Base-by-base conservation (phyloP, 441 rosid species). In the Populus tomentosa region DNA sequence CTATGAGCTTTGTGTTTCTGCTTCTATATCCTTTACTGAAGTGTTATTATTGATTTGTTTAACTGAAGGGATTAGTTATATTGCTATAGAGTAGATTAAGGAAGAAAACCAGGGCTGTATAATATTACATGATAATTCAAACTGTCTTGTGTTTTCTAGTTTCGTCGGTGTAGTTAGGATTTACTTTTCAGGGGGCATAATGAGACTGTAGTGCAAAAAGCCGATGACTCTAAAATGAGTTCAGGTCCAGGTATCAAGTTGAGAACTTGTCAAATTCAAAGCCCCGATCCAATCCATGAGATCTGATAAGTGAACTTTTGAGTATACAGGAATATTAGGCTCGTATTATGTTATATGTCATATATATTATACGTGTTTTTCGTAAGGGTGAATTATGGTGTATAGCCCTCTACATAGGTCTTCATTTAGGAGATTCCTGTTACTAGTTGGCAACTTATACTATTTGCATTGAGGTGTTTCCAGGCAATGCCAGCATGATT, bases 401-500 rank as follows among this genome's bases (percentile, higher is more conserved):
- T 4, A 30, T 40, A 32, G 36, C 62, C 32, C 33, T 21, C n/a
- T 38, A 14, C 59, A 21, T 68, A 23, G n/a, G 23, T 61, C 21
- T 69, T 70, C 35, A 20, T 40, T 5, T 46, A 16, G 28, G 21
- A 38, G 13, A 28, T 76, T 53, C 28, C 73, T 59, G 16, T 81
- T 36, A 59, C 11, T 78, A 18, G 8, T 66, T 78, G 78, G 26
- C 61, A 56, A 77, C 30, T 70, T 73, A 81, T 20, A 4, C 21
- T 20, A 3, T 69, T 26, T 81, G 59, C 66, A 76, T 10, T 40
- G 14, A 40, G 46, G 46, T 72, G 64, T 76, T 42, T 67, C 35
- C 86, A 86, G 94, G 81, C 77, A 79, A 79, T 80, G 80, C 86
- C 83, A 85, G 80, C 77, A 91, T 90, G 91, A 85, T 82, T 80